These are phyloP conservation scores for Cryptosporidium ryanae DNA, from an alignment of 169 alveolate genomes.

Conservation along the genomic window DNA sequence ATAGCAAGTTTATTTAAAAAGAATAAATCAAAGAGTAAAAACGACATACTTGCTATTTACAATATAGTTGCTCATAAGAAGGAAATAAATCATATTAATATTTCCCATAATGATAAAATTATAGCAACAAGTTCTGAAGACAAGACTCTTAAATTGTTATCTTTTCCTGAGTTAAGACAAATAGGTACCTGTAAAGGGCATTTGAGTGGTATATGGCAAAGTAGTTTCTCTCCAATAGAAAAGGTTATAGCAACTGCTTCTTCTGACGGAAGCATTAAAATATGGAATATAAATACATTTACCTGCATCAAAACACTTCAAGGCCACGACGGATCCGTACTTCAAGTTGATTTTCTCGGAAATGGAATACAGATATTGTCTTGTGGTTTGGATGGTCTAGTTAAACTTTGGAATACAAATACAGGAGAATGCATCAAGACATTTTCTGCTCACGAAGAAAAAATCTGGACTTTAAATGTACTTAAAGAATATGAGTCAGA, in stretches of 20 bases:
- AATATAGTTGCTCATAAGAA: conserved; percentile 68
- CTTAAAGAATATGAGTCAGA: conserved; percentile 11
- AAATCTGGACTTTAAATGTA: conserved; percentile 79
- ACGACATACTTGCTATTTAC: conserved; percentile 15
- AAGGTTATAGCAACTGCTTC: conserved; percentile 84
- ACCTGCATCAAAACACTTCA: conserved; percentile 84
- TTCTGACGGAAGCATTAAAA: conserved; percentile 87
- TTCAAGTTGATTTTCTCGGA: conserved; percentile 83
- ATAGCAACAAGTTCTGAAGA: conserved; percentile 88
- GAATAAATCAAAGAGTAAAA: conserved; percentile 74
- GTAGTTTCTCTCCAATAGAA: conserved; percentile 85
- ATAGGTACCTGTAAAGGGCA: conserved; percentile 83
- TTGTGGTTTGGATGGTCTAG: conserved; percentile 85
- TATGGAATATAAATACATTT: conserved; percentile 89
- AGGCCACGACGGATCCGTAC: conserved; percentile 89
- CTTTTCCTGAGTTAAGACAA: conserved; percentile 68
- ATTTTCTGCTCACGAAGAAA: conserved; percentile 85
- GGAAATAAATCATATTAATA: conserved; percentile 43
- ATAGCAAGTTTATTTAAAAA: conserved; percentile 1
- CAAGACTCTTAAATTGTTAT: conserved; percentile 85
- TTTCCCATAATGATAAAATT: conserved; percentile 66
- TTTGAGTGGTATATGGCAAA: conserved; percentile 80
- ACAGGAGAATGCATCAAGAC: conserved; percentile 87
- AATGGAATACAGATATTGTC: conserved; percentile 86
- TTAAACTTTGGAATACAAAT: conserved; percentile 87